Percentiles rank a stretch among this genome's conserved stretches.
phyloP scores from a whole-genome alignment of 2,329 filamentous ascomycete genomes.

The Beauveria caledonica region DNA sequence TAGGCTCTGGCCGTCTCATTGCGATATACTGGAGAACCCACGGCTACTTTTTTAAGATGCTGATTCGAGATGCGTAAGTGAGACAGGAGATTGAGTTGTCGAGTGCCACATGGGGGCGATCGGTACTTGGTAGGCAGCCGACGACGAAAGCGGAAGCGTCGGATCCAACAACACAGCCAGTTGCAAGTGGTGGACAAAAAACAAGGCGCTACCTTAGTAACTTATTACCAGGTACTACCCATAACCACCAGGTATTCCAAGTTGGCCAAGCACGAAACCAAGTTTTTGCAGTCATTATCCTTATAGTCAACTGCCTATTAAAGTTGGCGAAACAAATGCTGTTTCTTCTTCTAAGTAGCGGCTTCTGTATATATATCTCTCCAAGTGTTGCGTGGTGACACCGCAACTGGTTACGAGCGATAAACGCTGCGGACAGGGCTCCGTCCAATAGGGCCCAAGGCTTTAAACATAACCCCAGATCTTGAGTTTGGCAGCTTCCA shows the following conservation, averaged over 20 bases:
- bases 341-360: too few relatives aligned
- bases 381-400: not conserved
- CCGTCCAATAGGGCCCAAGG: not conserved
- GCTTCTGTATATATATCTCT: too few relatives aligned
- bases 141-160: conserved; percentile 5
- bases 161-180: not conserved
- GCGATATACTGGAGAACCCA: not conserved
- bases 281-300: too few relatives aligned
- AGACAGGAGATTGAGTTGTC: not conserved
- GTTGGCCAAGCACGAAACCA: too few relatives aligned
- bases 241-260: too few relatives aligned
- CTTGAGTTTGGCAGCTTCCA: too few relatives aligned
- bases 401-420: not conserved
- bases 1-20: conserved; percentile 2
- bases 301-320: too few relatives aligned
- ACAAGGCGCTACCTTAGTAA: too few relatives aligned
- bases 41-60: not conserved
- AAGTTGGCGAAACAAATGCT: too few relatives aligned
- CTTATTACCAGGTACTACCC: too few relatives aligned
- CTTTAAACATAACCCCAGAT: not conserved
- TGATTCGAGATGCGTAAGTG: not conserved
- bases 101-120: not conserved
- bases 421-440: not conserved
- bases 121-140: not conserved
- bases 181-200: not conserved